Evolutionary conservation across 2,329 filamentous ascomycete genomes (phyloP).

Genomic region (Phoma sp.): DNA sequence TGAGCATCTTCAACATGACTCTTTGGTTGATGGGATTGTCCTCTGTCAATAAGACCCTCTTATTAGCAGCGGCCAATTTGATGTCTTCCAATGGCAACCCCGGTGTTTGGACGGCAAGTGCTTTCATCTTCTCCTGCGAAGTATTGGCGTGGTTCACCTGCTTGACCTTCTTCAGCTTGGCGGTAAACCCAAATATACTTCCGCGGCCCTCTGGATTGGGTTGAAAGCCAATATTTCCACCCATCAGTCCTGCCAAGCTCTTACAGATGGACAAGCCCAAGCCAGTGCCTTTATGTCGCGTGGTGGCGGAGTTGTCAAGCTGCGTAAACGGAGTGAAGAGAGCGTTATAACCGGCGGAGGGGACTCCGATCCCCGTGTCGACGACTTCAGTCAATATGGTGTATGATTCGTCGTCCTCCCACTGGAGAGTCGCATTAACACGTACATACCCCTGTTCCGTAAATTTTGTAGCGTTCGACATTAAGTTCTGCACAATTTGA

Average conservation of each 20-base stretch:
- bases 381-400: slow-evolving; percentile 60
- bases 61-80: slow-evolving; percentile 26
- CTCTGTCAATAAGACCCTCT: slow-evolving; percentile 53
- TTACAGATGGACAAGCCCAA: slow-evolving; percentile 66
- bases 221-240: slow-evolving; percentile 59
- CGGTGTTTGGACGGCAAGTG: slow-evolving; percentile 13
- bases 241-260: slow-evolving; percentile 64
- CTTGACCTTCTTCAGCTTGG: slow-evolving; percentile 42
- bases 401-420: slow-evolving; percentile 54
- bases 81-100: slow-evolving; percentile 31
- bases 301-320: slow-evolving; percentile 61
- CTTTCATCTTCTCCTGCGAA: slow-evolving; percentile 20
- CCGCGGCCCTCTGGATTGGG: slow-evolving; percentile 57
- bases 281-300: slow-evolving; percentile 64
- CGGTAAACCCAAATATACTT: slow-evolving; percentile 62
- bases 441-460: slow-evolving; percentile 63
- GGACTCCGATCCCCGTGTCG: slow-evolving; percentile 64
- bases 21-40: slow-evolving; percentile 59
- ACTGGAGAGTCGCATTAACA: slow-evolving; percentile 52
- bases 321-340: slow-evolving; percentile 66
- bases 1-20: slow-evolving; percentile 57
- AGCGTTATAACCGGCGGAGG: slow-evolving; percentile 53
- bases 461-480: slow-evolving; percentile 69
- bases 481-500: slow-evolving; percentile 67
- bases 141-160: slow-evolving; percentile 26